Base-by-base conservation (phyloP, 2,329 filamentous ascomycete genomes). In the Albophoma yamanashiensis region DNA sequence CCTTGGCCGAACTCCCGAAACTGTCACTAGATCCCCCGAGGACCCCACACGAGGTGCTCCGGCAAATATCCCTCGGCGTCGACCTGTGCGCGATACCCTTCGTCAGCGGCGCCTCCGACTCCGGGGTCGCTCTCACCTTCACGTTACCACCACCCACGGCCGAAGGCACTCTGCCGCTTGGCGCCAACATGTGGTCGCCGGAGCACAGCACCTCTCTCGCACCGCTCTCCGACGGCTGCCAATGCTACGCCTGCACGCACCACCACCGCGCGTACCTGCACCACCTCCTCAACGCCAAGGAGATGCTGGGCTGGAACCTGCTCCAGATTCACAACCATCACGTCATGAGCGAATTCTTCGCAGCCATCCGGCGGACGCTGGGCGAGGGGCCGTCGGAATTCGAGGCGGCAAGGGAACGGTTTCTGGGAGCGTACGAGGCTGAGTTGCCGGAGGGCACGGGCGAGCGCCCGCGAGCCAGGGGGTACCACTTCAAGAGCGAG, bases 271-370 rank as follows among this genome's bases (percentile, higher is more conserved):
- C 94, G 0, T 99, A 90, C 73, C 70, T 99, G 42, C 88, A 92
- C 64, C 94, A 99, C 72, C 81, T 97, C 1, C 83, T 99, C 7
- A 81, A 85, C 55, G 92, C 94, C 0, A 95, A 92, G 69, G 94
- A 99, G 74, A 97, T 99, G 94, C 84, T 97, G 5, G 93, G 89
- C 31, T 99, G 94, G 94, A 89, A 88, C 0, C 80, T 99, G 9
- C 79, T 99, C 9, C 93, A 97, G 72, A 82, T 96, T 4, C 94
- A 99, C 75, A 99, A 99, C 71, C 87, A 95, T 71, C 81, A 86
- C 62, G 75, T 89, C 9, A 74, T 96, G 58, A 81, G 83, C 55
- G 68, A 75, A 0, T 96, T 97, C 76, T 96, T 97, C 72, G 73
- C 77, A 0, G 82, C 79, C 0, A 78, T 96, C 8, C 85, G 93